A percentile compares a stretch with the other conserved stretches of the same genome.
Conservation (phyloP, 2,329 filamentous ascomycete genomes). For the Simplicillium aogashimaense region DNA sequence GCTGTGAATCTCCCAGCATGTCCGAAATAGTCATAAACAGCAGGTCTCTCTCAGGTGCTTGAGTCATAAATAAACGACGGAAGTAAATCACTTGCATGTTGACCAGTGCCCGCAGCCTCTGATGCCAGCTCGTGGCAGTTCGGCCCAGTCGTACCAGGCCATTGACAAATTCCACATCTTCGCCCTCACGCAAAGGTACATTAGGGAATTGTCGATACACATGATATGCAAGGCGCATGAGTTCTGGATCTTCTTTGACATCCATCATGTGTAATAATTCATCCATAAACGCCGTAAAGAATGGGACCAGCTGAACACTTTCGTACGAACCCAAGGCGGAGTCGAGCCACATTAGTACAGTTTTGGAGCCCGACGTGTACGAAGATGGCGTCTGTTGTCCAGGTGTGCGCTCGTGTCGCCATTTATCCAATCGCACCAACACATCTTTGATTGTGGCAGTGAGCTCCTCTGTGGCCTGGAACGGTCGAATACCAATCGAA, state of each 20-base stretch:
- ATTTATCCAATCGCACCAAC: slow-evolving; percentile 72
- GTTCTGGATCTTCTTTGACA: slow-evolving; percentile 93
- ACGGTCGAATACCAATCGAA: slow-evolving; percentile 76
- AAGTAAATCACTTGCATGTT: slow-evolving; percentile 99
- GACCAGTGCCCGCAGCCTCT: slow-evolving; percentile 85
- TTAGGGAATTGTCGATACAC: slow-evolving; percentile 96
- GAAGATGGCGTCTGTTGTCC: slow-evolving; percentile 89
- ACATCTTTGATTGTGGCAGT: slow-evolving; percentile 60
- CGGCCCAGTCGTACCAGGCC: slow-evolving; percentile 82
- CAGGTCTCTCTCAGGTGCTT: slow-evolving; percentile 60
- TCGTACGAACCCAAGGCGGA: slow-evolving; percentile 83
- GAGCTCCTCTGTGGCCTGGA: slow-evolving; percentile 69
- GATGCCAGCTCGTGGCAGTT: slow-evolving; percentile 82
- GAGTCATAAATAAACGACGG: slow-evolving; percentile 83
- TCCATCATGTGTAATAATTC: slow-evolving; percentile 99
- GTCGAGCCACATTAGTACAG: slow-evolving; percentile 90
- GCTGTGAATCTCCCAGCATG: slow-evolving; percentile 86
- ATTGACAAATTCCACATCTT: slow-evolving; percentile 75
- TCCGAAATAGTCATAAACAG: slow-evolving; percentile 89
- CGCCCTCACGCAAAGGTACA: slow-evolving; percentile 79
- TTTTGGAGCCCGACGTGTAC: slow-evolving; percentile 95
- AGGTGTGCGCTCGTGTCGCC: slow-evolving; percentile 74
- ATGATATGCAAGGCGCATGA: slow-evolving; percentile 89
- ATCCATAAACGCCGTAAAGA: slow-evolving; percentile 85
- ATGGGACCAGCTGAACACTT: slow-evolving; percentile 80